Base-by-base conservation (phyloP, 352 stramenopile genomes). In the Phytophthora citrophthora region DNA sequence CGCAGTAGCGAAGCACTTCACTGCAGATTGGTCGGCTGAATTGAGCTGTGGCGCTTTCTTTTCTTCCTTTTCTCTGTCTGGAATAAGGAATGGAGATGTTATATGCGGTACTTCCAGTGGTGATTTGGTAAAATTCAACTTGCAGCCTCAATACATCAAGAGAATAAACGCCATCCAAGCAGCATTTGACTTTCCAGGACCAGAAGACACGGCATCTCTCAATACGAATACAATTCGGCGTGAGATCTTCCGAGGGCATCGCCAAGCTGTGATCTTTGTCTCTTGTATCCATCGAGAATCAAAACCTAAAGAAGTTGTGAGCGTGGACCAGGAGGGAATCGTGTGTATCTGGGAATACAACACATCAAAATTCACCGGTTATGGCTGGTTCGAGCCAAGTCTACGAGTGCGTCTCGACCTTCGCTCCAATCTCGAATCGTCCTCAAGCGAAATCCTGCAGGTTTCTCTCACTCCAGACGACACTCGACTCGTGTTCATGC, bases 271-370 rank as follows among this genome's bases (percentile, higher is more conserved):
- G 16, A 38, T 86, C 0, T 86, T 82, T 32, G 54, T 68, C 9
- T 63, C 67, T 15, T 71, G 61, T 11, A 48, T 88, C 12, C 50
- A 63, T 16, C 52, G 31, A 11, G 52, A 56, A 20, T 13, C 20
- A 6, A 63, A 54, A 38, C 6, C 24, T 13, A 49, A 16, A 16
- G 64, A 74, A 26, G 24, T 86, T 20, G n/a, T 86, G 12, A 88
- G 74, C 24, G 65, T 88, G 2, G 79, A 86, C 16, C 65, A 82
- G 18, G 57, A 68, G 2, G 64, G 63, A 4, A 47, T 60, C 3
- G 47, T 86, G 9, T 68, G 67, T 16, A 11, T 83, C 8, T 88
- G 79, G 79, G 59, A 64, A n/a, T 88, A 86, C 52, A 52, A 41
- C 11, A 7, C 49, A 5, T n/a, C 49, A 23, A 61, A 63, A 12